Evolutionary conservation across 345 rosid genomes (phyloP).

Genomic region (Eucalyptus cloeziana): DNA sequence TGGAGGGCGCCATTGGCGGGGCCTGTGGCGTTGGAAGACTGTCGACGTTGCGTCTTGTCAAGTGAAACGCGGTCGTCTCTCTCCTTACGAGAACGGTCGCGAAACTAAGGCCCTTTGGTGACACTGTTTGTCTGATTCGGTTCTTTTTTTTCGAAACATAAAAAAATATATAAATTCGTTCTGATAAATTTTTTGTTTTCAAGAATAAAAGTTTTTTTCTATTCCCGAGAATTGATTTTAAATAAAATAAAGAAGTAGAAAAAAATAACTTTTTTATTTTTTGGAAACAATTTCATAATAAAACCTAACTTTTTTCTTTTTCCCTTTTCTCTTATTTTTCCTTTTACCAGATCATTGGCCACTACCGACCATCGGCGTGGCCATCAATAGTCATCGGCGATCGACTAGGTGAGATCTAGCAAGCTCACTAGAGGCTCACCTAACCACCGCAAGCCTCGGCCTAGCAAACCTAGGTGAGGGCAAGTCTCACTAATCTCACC

Average conservation of each 20-base stretch:
- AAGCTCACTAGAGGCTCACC: fast-evolving
- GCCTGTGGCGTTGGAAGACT: not conserved
- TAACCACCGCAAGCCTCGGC: fast-evolving
- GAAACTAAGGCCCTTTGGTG: too few relatives aligned
- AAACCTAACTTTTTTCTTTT: too few relatives aligned
- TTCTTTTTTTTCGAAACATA: too few relatives aligned
- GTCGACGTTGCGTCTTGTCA: not conserved
- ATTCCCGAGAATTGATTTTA: too few relatives aligned
- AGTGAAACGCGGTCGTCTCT: not conserved
- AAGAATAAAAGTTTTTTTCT: fast-evolving
- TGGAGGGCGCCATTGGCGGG: not conserved
- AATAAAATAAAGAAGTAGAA: too few relatives aligned
- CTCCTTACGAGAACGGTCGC: not conserved
- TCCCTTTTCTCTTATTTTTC: too few relatives aligned
- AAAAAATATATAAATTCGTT: fast-evolving
- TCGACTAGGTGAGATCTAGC: fast-evolving
- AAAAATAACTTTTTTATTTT: too few relatives aligned
- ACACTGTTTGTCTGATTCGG: too few relatives aligned
- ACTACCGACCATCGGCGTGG: fast-evolving
- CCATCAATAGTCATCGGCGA: fast-evolving
- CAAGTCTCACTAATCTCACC: too few relatives aligned
- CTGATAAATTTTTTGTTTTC: fast-evolving
- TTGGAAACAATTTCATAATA: fast-evolving
- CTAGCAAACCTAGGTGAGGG: fast-evolving
- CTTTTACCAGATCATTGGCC: fast-evolving